Evolutionary conservation across 2,329 filamentous ascomycete species (phyloP).

Genomic region (Diaporthe vexans): DNA sequence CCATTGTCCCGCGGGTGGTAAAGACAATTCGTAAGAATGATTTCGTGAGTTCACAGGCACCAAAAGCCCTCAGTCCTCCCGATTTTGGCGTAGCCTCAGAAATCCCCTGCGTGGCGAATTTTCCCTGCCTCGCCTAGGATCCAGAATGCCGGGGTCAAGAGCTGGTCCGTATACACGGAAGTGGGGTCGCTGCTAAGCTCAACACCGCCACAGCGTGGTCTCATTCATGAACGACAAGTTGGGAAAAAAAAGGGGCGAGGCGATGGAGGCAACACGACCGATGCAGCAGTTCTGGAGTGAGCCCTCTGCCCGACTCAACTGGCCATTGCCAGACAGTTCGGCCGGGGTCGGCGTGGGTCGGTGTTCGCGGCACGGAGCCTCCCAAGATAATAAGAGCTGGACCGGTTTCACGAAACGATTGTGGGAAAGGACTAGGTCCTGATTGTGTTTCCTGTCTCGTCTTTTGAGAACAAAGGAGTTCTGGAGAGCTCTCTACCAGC

Average conservation of each 20-base stretch:
- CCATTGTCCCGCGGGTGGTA: slow-evolving; percentile 32
- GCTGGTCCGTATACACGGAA: background rate
- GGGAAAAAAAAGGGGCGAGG: background rate
- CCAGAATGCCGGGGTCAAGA: slow-evolving; percentile 11
- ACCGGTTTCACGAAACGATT: background rate
- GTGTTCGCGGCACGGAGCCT: background rate
- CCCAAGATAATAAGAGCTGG: slow-evolving; percentile 15
- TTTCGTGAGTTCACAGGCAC: background rate
- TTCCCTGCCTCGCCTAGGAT: slow-evolving; percentile 4
- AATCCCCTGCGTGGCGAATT: slow-evolving; percentile 29
- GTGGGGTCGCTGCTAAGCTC: slow-evolving; percentile 24
- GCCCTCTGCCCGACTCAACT: slow-evolving; percentile 14
- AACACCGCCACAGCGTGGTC: slow-evolving; percentile 30
- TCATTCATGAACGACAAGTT: background rate
- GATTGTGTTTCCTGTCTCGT: background rate
- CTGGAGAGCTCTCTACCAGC: slow-evolving; percentile 20
- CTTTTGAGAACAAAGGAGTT: slow-evolving; percentile 18
- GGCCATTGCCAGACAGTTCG: slow-evolving; percentile 17
- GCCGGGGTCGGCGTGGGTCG: slow-evolving; percentile 15
- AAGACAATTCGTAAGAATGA: background rate
- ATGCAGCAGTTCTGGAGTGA: background rate
- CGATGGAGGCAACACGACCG: background rate
- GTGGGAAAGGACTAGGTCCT: background rate
- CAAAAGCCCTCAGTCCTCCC: background rate
- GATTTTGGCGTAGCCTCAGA: background rate